phyloP scores from a whole-genome alignment of 805 yeast species.

The Saccharomycopsis olivae region DNA sequence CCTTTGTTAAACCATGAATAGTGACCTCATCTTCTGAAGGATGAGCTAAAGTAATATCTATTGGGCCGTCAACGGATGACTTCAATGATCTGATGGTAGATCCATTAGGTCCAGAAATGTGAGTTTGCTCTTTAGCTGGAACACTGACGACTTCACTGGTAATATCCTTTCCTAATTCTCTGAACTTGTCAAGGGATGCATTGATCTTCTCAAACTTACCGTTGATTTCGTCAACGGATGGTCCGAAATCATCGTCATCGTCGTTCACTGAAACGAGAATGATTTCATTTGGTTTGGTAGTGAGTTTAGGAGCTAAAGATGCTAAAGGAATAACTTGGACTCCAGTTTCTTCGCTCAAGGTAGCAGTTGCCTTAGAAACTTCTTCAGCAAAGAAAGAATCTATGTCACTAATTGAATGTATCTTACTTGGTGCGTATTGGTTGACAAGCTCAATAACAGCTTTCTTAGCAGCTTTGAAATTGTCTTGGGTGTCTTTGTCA shows the following conservation, averaged over 20 bases:
- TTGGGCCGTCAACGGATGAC: slow-evolving; percentile 29
- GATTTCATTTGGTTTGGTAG: slow-evolving; percentile 30
- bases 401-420: slow-evolving; percentile 50
- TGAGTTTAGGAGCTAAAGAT: slow-evolving; percentile 27
- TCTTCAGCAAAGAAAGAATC: slow-evolving; percentile 47
- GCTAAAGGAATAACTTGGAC: slow-evolving; percentile 55
- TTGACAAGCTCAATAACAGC: slow-evolving; percentile 67
- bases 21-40: slow-evolving; percentile 44
- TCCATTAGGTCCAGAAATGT: slow-evolving; percentile 49
- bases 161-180: slow-evolving; percentile 47
- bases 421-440: slow-evolving; percentile 54
- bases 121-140: slow-evolving; percentile 44
- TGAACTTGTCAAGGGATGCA: slow-evolving; percentile 43
- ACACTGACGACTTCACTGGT: slow-evolving; percentile 40
- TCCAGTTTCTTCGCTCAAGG: slow-evolving; percentile 34
- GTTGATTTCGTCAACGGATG: slow-evolving; percentile 48
- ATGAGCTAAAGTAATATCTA: slow-evolving; percentile 37
- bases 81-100: slow-evolving; percentile 38
- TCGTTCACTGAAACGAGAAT: slow-evolving; percentile 40
- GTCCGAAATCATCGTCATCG: slow-evolving; percentile 58
- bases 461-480: slow-evolving; percentile 53
- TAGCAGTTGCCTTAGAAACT: slow-evolving; percentile 29
- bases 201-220: slow-evolving; percentile 46
- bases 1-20: slow-evolving; percentile 59
- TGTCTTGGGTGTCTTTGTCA: slow-evolving; percentile 34